These are phyloP conservation scores for Zasmidium citrigriseum DNA, from an alignment of 2,329 filamentous ascomycete species.

Conservation along the genomic window DNA sequence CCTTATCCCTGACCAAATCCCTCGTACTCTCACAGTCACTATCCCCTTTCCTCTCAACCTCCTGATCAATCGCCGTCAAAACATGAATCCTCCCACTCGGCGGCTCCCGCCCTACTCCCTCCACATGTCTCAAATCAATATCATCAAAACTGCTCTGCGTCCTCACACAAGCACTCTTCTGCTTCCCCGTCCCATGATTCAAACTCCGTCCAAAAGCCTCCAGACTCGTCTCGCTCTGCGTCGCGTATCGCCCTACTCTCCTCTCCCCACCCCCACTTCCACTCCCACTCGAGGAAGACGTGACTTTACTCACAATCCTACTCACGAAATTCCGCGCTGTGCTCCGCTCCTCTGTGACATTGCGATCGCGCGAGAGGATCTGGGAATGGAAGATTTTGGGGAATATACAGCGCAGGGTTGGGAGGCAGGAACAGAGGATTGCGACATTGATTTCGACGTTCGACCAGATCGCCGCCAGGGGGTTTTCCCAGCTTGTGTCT, in stretches of 20 bases:
- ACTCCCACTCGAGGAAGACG: background rate
- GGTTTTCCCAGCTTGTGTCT: conserved; percentile 35
- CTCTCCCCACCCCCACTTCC: too few species aligned
- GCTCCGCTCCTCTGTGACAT: background rate
- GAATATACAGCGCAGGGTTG: conserved; percentile 39
- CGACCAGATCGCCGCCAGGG: conserved; percentile 38
- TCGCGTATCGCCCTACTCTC: background rate
- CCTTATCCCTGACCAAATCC: conserved; percentile 7
- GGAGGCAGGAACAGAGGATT: conserved; percentile 40
- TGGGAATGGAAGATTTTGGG: conserved; percentile 33
- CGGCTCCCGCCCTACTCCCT: background rate
- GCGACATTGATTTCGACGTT: conserved; percentile 38
- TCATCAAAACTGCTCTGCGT: conserved; percentile 11
- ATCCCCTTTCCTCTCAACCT: conserved; percentile 12
- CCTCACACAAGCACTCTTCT: conserved; percentile 1
- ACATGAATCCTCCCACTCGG: conserved; percentile 19
- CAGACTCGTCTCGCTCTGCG: conserved; percentile 6
- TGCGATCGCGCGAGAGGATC: background rate
- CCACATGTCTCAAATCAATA: conserved; percentile 13
- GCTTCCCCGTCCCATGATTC: background rate
- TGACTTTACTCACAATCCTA: background rate
- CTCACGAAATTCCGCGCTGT: background rate
- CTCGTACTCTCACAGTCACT: conserved; percentile 11
- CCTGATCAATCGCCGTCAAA: conserved; percentile 21
- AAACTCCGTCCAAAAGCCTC: conserved; percentile 2